These are phyloP conservation scores for Neurospora tetrasperma DNA, from an alignment of 495 filamentous ascomycete species.

Conservation along the genomic window DNA sequence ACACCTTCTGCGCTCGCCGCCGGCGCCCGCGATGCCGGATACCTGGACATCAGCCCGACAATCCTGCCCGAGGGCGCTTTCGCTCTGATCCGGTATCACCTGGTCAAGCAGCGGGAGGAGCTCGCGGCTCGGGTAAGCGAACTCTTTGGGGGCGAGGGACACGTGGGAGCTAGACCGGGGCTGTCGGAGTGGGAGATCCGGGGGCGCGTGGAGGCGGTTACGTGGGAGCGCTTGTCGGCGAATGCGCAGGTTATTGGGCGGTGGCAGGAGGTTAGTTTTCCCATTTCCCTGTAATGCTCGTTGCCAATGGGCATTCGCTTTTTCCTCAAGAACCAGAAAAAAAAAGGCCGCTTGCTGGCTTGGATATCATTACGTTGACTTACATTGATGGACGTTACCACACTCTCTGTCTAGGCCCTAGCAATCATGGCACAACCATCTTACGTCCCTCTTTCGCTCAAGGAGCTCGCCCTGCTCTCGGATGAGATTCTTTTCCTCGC, in stretches of 20 bases:
- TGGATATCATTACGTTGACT: not conserved
- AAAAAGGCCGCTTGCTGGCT: not conserved
- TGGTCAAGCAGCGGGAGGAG: constrained; percentile 49
- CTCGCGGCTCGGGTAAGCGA: constrained; percentile 24
- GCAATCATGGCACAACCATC: constrained; percentile 74
- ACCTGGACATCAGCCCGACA: constrained; percentile 75
- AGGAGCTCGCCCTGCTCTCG: constrained; percentile 66
- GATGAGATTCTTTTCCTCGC: constrained; percentile 85
- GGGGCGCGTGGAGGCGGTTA: constrained; percentile 45
- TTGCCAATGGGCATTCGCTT: not conserved
- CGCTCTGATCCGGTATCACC: constrained; percentile 72
- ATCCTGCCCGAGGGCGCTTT: constrained; percentile 71
- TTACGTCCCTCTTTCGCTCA: constrained; percentile 65
- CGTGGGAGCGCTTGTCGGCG: constrained; percentile 60
- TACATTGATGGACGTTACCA: not conserved
- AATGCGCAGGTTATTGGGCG: constrained; percentile 58
- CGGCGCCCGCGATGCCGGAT: constrained; percentile 73
- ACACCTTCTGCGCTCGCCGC: constrained; percentile 55
- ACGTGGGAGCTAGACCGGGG: constrained; percentile 23
- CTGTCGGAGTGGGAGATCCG: constrained; percentile 25
- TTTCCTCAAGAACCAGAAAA: not conserved
- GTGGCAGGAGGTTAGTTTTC: constrained; percentile 70
- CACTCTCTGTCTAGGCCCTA: constrained; percentile 50
- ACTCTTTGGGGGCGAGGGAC: constrained; percentile 14
- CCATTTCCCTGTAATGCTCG: not conserved